Evolutionary conservation across 2,329 filamentous ascomycete genomes (phyloP), one percentile per base, ranked within the genome.

Genomic region (Penicillium sp.): DNA sequence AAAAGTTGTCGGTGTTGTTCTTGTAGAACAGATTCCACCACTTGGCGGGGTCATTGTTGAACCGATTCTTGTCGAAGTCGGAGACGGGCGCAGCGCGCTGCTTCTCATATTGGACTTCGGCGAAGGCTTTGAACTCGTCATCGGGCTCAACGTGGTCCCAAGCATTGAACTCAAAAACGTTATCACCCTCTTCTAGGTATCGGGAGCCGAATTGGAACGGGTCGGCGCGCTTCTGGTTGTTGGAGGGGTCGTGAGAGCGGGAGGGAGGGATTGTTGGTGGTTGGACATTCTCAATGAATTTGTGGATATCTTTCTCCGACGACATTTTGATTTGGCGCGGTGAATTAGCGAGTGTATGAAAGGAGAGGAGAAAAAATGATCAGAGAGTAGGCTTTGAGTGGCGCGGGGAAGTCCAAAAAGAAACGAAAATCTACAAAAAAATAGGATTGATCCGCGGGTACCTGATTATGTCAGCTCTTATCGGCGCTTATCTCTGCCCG

Each of bases 11-110:
- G 21, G 90, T 90, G 77, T 99, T 98, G 79, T 98, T 96, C 77
- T 95, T 93, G 81, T 99, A 99, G 78, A 99, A 99, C 54, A 90
- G 79, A 70, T 99, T 95, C 95, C 95, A 99, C 91, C 92, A 98
- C 75, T 92, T 96, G 60, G 91, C 93, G 0, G 95, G 95, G 63
- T 96, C 86, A 46, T 83, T 80, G 73, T 97, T 98, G 81, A 97
- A 97, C 64, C 91, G 90, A 67, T 80, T 84, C 75, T 92, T 92
- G 76, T 99, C 93, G 80, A 96, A 97, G 60, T 96, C 92, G 44
- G 89, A 93, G 49, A 97, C 95, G 55, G 93, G 93, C 60, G 89
- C 84, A 68, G 89, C 85, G 63, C 93, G 87, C 78, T 99, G 95
- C 77, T 89, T 89, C 47, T 85, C 84, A 71, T 90, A 93, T 78